A percentile compares a stretch with the other conserved stretches of the same genome.
phyloP scores from a whole-genome alignment of 768 basidiomycete genomes.

The Xerocomellus intermedius region DNA sequence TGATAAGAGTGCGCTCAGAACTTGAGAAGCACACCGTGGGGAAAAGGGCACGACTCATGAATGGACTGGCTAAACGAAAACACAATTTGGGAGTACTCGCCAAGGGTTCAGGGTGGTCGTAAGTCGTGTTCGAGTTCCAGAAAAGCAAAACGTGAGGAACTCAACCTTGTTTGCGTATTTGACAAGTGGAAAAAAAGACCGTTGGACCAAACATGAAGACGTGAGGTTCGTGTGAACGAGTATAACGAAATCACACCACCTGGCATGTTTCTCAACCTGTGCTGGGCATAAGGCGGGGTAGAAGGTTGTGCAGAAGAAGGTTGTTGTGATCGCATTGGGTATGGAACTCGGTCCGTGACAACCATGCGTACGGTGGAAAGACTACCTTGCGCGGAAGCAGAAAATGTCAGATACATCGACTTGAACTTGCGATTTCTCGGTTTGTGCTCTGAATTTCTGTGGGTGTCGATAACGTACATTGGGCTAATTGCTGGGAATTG shows the following conservation, averaged over 20 bases:
- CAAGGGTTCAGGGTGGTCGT: constrained; percentile 1
- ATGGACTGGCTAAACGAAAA: background rate
- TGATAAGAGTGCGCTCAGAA: constrained; percentile 6
- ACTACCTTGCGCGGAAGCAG: background rate
- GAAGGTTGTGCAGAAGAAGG: background rate
- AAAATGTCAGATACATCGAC: background rate
- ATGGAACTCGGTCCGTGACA: background rate
- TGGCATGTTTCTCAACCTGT: background rate
- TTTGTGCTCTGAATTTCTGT: background rate
- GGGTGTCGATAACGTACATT: background rate
- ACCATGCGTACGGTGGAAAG: background rate
- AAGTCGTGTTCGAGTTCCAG: background rate
- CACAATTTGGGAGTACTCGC: background rate
- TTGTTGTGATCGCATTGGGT: background rate
- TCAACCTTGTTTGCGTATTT: constrained; percentile 13
- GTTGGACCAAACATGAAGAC: background rate
- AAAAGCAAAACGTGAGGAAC: constrained; percentile 6
- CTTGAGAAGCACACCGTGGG: constrained; percentile 18
- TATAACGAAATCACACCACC: background rate
- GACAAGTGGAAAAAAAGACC: background rate
- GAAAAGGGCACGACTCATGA: background rate
- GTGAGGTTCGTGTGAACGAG: constrained; percentile 1
- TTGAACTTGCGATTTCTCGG: background rate
- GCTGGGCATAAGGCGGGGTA: background rate
- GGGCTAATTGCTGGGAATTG: background rate